phyloP scores from a whole-genome alignment of 2,329 filamentous ascomycete genomes.

The Hypoxylon sp. region DNA sequence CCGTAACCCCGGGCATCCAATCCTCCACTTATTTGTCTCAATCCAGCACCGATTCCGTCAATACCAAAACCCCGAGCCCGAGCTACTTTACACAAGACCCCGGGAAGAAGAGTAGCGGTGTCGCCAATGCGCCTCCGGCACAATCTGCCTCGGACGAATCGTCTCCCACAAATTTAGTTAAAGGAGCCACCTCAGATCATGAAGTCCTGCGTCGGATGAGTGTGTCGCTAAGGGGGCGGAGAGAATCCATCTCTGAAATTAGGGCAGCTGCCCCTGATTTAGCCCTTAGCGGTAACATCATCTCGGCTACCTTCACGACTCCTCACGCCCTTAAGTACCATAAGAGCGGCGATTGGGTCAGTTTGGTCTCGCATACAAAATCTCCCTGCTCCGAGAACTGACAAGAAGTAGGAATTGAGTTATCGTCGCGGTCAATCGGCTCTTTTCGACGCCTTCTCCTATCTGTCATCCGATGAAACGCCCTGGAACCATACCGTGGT shows the following conservation, averaged over 20 bases:
- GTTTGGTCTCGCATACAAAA: constrained; percentile 48
- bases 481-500: constrained; percentile 94
- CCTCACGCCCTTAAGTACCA: constrained; percentile 72
- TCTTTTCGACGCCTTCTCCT: constrained; percentile 89
- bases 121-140: constrained; percentile 45
- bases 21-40: constrained; percentile 53
- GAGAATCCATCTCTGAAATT: constrained; percentile 69
- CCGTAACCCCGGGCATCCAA: constrained; percentile 60
- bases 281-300: constrained; percentile 74
- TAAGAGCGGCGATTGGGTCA: constrained; percentile 73
- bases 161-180: constrained; percentile 44
- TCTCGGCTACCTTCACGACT: constrained; percentile 76
- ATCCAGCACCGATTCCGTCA: constrained; percentile 38
- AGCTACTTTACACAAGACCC: constrained; percentile 55
- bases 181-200: constrained; percentile 56
- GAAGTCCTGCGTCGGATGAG: constrained; percentile 63
- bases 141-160: constrained; percentile 39
- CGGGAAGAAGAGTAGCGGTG: constrained; percentile 44
- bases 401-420: constrained; percentile 73
- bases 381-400: constrained; percentile 12
- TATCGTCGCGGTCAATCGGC: constrained; percentile 89
- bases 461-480: constrained; percentile 85
- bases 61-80: constrained; percentile 43
- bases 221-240: constrained; percentile 59
- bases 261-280: constrained; percentile 70